Evolutionary conservation across 2,329 filamentous ascomycete species (phyloP).

Genomic region (Trichoderma oligosporum): DNA sequence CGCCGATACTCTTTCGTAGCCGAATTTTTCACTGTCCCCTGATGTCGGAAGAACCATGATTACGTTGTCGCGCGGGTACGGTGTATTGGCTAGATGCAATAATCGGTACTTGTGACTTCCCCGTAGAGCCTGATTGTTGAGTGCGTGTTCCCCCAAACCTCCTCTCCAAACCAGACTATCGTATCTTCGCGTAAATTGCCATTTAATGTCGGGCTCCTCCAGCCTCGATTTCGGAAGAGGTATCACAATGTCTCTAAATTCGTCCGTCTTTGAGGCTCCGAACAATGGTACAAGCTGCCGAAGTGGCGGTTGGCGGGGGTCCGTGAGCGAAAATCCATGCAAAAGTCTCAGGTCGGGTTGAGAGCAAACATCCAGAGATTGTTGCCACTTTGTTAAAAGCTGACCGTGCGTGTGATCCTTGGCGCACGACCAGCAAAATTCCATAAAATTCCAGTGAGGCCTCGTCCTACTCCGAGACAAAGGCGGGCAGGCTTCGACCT

Average conservation of each 20-base stretch:
- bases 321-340: conserved; percentile 68
- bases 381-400: conserved; percentile 63
- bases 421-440: conserved; percentile 62
- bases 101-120: conserved; percentile 67
- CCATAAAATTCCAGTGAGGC: conserved; percentile 59
- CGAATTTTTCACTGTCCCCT: conserved; percentile 39
- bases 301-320: conserved; percentile 58
- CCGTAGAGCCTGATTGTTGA: conserved; percentile 53
- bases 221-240: conserved; percentile 49
- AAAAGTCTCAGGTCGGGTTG: conserved; percentile 72
- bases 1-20: conserved; percentile 53
- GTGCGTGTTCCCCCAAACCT: conserved; percentile 55
- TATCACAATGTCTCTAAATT: conserved; percentile 74
- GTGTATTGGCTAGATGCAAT: conserved; percentile 63
- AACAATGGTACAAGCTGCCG: conserved; percentile 70
- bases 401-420: conserved; percentile 62
- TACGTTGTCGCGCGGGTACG: conserved; percentile 46
- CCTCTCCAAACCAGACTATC: conserved; percentile 72
- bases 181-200: conserved; percentile 57
- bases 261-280: conserved; percentile 66
- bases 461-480: conserved; percentile 56
- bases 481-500: conserved; percentile 55
- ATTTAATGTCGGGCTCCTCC: conserved; percentile 42
- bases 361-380: conserved; percentile 65
- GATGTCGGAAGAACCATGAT: conserved; percentile 54